Percentiles rank a stretch among this genome's conserved stretches.
These are phyloP conservation scores for Scheffersomyces titani DNA, from an alignment of 1,139 yeast species.

Conservation along the genomic window DNA sequence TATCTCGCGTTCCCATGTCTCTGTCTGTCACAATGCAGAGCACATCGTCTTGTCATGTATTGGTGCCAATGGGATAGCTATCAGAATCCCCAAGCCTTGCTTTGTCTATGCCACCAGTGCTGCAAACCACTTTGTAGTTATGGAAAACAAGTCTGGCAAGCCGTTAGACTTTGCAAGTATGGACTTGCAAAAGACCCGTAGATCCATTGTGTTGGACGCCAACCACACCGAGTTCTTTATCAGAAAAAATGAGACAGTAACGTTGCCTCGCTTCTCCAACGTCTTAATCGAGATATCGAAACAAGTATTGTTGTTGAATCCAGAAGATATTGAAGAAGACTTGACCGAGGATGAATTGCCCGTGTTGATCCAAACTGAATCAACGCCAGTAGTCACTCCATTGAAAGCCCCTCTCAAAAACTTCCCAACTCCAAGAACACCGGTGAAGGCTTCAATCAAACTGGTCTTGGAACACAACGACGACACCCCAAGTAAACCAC, in stretches of 20 bases:
- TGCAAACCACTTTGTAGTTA: conserved; percentile 30
- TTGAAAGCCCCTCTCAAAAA: conserved; percentile 6
- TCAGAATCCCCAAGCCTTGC: conserved; percentile 57
- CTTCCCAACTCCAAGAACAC: conserved; percentile 11
- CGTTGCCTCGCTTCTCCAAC: conserved; percentile 57
- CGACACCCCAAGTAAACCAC: conserved; percentile 15
- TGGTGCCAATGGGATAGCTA: conserved; percentile 71
- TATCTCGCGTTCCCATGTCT: conserved; percentile 70
- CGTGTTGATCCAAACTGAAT: conserved; percentile 16
- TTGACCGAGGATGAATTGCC: conserved; percentile 43
- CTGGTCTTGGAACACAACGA: conserved; percentile 6
- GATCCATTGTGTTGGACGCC: conserved; percentile 44
- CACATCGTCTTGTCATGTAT: conserved; percentile 51
- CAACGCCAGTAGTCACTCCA: conserved; percentile 3
- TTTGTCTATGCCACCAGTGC: conserved; percentile 30
- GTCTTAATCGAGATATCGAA: conserved; percentile 63
- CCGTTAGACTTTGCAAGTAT: conserved; percentile 17
- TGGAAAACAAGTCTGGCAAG: conserved; percentile 29
- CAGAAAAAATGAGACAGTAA: conserved; percentile 52
- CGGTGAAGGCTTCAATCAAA: conserved; percentile 7
- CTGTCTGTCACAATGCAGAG: conserved; percentile 24
- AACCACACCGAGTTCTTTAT: conserved; percentile 59
- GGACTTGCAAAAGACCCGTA: conserved; percentile 17
- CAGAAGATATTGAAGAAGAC: conserved; percentile 45
- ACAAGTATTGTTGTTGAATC: conserved; percentile 56